These are phyloP conservation scores for Xylaria castorea DNA, from an alignment of 495 filamentous ascomycete genomes.

Conservation along the genomic window DNA sequence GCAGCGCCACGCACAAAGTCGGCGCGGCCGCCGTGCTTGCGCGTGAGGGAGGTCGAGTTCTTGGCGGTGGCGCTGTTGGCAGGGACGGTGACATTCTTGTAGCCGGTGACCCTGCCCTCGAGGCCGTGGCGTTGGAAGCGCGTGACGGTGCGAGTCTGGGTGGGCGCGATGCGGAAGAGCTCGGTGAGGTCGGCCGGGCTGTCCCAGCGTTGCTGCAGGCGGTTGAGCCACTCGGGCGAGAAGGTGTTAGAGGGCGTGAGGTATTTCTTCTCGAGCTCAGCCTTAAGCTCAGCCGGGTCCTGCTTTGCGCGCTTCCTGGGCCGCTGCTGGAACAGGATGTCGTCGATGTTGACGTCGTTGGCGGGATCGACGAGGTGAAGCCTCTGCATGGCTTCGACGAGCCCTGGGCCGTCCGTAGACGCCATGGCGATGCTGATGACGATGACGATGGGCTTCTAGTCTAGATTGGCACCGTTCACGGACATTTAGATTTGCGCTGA, in stretches of 20 bases:
- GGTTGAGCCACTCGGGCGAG: slow-evolving; percentile 82
- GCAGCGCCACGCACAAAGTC: slow-evolving; percentile 96
- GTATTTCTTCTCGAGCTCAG: slow-evolving; percentile 76
- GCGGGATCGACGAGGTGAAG: slow-evolving; percentile 40
- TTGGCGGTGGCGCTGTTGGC: slow-evolving; percentile 91
- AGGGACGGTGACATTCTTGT: slow-evolving; percentile 92
- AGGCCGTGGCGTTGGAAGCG: slow-evolving; percentile 92
- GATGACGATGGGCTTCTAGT: background rate
- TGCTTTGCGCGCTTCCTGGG: slow-evolving; percentile 65
- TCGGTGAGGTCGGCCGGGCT: slow-evolving; percentile 74
- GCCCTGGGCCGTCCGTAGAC: slow-evolving; percentile 35
- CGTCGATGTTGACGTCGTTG: slow-evolving; percentile 57
- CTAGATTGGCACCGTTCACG: background rate
- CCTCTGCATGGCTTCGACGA: slow-evolving; percentile 48
- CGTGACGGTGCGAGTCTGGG: slow-evolving; percentile 89
- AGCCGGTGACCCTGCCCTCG: slow-evolving; percentile 91
- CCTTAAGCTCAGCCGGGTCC: slow-evolving; percentile 64
- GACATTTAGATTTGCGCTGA: background rate
- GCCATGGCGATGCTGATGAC: slow-evolving; percentile 41
- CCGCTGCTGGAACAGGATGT: slow-evolving; percentile 58
- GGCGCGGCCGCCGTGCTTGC: slow-evolving; percentile 85
- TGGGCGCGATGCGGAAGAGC: slow-evolving; percentile 85
- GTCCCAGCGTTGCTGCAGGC: slow-evolving; percentile 90
- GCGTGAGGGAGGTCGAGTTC: slow-evolving; percentile 88
- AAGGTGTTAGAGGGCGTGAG: slow-evolving; percentile 79